phyloP scores from a whole-genome alignment of 768 basidiomycete species.

The Phaeotremella fagi region DNA sequence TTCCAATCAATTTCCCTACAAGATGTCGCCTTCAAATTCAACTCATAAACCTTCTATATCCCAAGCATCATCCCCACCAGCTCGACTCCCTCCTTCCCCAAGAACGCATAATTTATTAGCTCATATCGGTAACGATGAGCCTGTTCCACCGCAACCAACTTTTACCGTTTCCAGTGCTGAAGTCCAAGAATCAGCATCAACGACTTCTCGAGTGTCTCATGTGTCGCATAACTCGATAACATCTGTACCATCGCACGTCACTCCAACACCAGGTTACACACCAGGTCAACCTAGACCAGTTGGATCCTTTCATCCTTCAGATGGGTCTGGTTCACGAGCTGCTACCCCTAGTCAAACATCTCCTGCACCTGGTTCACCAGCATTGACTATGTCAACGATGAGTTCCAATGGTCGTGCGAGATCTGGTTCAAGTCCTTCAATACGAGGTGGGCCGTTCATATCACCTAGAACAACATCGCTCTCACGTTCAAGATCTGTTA shows the following conservation, averaged over 20 bases:
- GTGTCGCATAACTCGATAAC: neutral
- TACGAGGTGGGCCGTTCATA: conserved; percentile 1
- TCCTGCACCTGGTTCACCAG: neutral
- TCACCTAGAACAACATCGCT: conserved; percentile 17
- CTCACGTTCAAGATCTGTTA: conserved; percentile 18
- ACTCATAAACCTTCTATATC: conserved; percentile 8
- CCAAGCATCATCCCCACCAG: conserved; percentile 8
- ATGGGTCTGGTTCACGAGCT: conserved; percentile 29
- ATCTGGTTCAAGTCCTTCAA: conserved; percentile 18
- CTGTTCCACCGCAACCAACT: conserved; percentile 18
- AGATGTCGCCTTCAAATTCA: conserved; percentile 27
- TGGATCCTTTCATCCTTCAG: conserved; percentile 24
- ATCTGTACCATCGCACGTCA: neutral
- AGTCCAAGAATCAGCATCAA: conserved; percentile 6
- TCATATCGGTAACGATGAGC: conserved; percentile 15
- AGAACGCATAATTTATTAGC: conserved; percentile 29
- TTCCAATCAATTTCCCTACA: conserved; percentile 28
- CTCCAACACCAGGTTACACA: conserved; percentile 24
- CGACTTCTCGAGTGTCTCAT: neutral
- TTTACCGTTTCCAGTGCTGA: conserved; percentile 20
- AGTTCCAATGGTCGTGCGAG: conserved; percentile 5
- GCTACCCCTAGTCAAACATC: conserved; percentile 19
- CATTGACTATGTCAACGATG: conserved; percentile 3
- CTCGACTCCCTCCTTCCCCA: conserved; percentile 27
- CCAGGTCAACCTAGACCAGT: conserved; percentile 41